A percentile compares a stretch with the other conserved stretches of the same genome.
Evolutionary conservation across 179 eudicot genomes (phyloP).

Genomic region (Carnegiea gigantea): DNA sequence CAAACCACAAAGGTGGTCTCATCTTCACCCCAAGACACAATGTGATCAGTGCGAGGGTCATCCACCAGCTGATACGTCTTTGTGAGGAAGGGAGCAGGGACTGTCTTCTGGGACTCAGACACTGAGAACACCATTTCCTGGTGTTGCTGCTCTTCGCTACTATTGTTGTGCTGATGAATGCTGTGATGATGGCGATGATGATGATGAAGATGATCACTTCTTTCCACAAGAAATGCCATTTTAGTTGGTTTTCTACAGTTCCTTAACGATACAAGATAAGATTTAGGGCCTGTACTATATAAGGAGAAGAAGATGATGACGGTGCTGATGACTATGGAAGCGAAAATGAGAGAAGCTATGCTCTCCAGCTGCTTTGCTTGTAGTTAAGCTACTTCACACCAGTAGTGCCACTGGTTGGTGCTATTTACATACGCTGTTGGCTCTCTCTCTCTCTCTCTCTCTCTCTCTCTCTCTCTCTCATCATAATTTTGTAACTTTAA

Average conservation of each 20-base stretch:
- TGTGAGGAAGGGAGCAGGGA: constrained; percentile 44
- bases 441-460: neutral
- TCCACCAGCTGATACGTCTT: constrained; percentile 52
- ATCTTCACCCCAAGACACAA: constrained; percentile 60
- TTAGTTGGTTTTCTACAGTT: neutral
- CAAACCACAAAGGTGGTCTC: constrained; percentile 44
- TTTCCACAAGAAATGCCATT: constrained; percentile 38
- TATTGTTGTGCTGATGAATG: constrained; percentile 14
- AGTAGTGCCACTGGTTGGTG: constrained; percentile 23
- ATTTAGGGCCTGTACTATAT: constrained; percentile 7
- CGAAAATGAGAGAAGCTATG: constrained; percentile 19
- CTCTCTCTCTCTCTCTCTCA: constrained; percentile 17
- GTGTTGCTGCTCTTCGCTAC: constrained; percentile 19
- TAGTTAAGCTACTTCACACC: constrained; percentile 17
- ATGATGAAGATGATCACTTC: constrained; percentile 31
- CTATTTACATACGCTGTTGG: constrained; percentile 24
- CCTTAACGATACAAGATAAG: neutral
- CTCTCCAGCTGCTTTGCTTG: constrained; percentile 29
- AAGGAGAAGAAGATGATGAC: constrained; percentile 8
- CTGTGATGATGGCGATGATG: constrained; percentile 18
- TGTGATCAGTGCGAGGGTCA: constrained; percentile 45
- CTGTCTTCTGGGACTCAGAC: constrained; percentile 42
- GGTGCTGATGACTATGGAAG: constrained; percentile 1
- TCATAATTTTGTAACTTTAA: constrained; percentile 37
- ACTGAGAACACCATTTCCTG: constrained; percentile 45